Conservation (phyloP, 1,284 basidiomycete species). For the Ustilago hordei region DNA sequence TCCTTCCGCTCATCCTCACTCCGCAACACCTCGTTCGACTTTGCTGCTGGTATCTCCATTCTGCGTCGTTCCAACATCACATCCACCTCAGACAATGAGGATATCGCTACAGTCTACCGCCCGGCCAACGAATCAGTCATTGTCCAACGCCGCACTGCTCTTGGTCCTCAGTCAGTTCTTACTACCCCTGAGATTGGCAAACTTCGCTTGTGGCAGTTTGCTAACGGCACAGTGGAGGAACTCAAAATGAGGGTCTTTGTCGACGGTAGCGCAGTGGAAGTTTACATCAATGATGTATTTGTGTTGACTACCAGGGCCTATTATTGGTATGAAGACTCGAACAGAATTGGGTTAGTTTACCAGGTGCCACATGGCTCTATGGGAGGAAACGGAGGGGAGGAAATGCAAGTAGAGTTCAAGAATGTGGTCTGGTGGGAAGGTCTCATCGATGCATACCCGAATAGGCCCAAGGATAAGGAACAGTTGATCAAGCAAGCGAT, state of each 20-base stretch:
- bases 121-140: slow-evolving; percentile 34
- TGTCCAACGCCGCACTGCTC: slow-evolving; percentile 34
- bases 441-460: slow-evolving; percentile 35
- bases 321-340: slow-evolving; percentile 38
- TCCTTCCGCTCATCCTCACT: slow-evolving; percentile 24
- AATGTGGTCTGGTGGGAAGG: slow-evolving; percentile 43
- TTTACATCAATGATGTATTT: slow-evolving; percentile 46
- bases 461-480: slow-evolving; percentile 26
- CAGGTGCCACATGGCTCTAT: slow-evolving; percentile 13
- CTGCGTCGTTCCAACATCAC: slow-evolving; percentile 17
- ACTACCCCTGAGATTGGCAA: slow-evolving; percentile 28
- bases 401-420: slow-evolving; percentile 9
- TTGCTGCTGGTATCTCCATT: slow-evolving; percentile 35
- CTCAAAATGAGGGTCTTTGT: slow-evolving; percentile 38
- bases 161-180: slow-evolving; percentile 14
- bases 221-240: background rate
- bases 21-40: slow-evolving; percentile 17
- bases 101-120: slow-evolving; percentile 33
- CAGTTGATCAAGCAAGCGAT: slow-evolving; percentile 22
- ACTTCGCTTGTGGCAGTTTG: slow-evolving; percentile 34
- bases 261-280: slow-evolving; percentile 41
- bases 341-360: slow-evolving; percentile 27
- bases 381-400: background rate
- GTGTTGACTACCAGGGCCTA: slow-evolving; percentile 36
- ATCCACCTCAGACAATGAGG: slow-evolving; percentile 12